Percentiles rank a stretch among this genome's conserved stretches.
Evolutionary conservation across 2,329 filamentous ascomycete genomes (phyloP).

Genomic region (Phaeosphaeria sp.): DNA sequence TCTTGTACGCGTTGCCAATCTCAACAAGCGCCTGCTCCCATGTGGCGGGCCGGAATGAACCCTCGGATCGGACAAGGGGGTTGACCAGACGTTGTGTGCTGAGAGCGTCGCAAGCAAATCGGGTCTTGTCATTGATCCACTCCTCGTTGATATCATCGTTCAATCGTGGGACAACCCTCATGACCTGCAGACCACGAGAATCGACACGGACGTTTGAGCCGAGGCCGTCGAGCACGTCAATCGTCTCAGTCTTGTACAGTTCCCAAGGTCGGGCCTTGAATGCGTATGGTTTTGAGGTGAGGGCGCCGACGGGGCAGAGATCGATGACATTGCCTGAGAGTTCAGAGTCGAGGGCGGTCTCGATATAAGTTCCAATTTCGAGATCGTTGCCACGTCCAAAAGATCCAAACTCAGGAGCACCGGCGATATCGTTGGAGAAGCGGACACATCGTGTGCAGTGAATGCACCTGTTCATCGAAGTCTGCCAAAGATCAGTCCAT

Average conservation of each 20-base stretch:
- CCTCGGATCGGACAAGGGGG: constrained; percentile 84
- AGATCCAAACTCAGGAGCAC: constrained; percentile 92
- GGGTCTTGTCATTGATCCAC: constrained; percentile 99
- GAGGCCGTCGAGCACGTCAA: constrained; percentile 91
- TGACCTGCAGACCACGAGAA: constrained; percentile 90
- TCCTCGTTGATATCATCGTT: constrained; percentile 99
- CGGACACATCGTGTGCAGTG: constrained; percentile 98
- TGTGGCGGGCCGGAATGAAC: constrained; percentile 88
- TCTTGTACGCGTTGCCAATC: constrained; percentile 80
- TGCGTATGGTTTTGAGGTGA: constrained; percentile 96
- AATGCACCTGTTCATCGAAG: constrained; percentile 99
- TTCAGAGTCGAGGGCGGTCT: constrained; percentile 91
- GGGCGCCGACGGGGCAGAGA: constrained; percentile 93
- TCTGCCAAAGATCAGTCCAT: constrained; percentile 56
- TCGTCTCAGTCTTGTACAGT: constrained; percentile 91
- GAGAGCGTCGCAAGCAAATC: constrained; percentile 94
- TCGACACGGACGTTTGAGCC: constrained; percentile 96
- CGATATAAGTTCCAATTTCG: constrained; percentile 97
- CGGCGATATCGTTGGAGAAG: constrained; percentile 96
- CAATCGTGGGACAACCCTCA: constrained; percentile 89
- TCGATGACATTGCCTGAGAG: constrained; percentile 98
- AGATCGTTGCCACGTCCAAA: constrained; percentile 95
- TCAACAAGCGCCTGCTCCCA: constrained; percentile 96
- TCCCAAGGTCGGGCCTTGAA: constrained; percentile 98
- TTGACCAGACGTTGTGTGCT: constrained; percentile 96